Percentiles rank a stretch among this genome's conserved stretches.
phyloP scores from a whole-genome alignment of 2,329 filamentous ascomycete genomes.

The Lomentospora prolificans region DNA sequence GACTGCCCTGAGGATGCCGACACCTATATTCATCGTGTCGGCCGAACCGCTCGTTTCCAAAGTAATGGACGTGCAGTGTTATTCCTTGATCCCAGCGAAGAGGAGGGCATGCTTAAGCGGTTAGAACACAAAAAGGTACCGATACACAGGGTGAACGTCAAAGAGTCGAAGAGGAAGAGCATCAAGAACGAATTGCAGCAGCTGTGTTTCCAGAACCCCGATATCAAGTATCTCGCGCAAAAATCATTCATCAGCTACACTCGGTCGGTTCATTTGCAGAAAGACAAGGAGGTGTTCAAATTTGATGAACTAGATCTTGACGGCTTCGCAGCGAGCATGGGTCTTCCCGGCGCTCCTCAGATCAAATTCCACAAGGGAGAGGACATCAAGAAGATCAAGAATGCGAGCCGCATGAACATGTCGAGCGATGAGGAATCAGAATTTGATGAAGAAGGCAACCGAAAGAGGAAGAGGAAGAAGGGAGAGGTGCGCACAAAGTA shows the following conservation, averaged over 20 bases:
- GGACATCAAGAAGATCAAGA: constrained; percentile 79
- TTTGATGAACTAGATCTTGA: constrained; percentile 76
- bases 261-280: constrained; percentile 76
- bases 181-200: constrained; percentile 81
- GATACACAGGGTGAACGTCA: constrained; percentile 76
- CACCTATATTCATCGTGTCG: constrained; percentile 95
- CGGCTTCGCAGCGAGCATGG: constrained; percentile 74
- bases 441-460: constrained; percentile 38
- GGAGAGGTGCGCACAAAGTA: constrained; percentile 81
- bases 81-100: constrained; percentile 87
- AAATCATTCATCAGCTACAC: constrained; percentile 92
- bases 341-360: constrained; percentile 80
- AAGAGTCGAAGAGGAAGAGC: constrained; percentile 78
- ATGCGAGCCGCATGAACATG: constrained; percentile 61
- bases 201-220: constrained; percentile 91
- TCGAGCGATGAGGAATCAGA: constrained; percentile 52
- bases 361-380: constrained; percentile 91
- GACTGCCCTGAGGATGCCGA: constrained; percentile 95
- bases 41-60: constrained; percentile 88
- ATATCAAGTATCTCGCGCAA: constrained; percentile 88
- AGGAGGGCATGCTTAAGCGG: constrained; percentile 78
- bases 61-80: constrained; percentile 78
- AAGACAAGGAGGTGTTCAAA: constrained; percentile 85
- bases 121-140: constrained; percentile 85
- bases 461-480: constrained; percentile 50